Evolutionary conservation across 2,329 filamentous ascomycete genomes (phyloP), one percentile per base, ranked within the genome.

Genomic region (Aspergillus fijiensis): DNA sequence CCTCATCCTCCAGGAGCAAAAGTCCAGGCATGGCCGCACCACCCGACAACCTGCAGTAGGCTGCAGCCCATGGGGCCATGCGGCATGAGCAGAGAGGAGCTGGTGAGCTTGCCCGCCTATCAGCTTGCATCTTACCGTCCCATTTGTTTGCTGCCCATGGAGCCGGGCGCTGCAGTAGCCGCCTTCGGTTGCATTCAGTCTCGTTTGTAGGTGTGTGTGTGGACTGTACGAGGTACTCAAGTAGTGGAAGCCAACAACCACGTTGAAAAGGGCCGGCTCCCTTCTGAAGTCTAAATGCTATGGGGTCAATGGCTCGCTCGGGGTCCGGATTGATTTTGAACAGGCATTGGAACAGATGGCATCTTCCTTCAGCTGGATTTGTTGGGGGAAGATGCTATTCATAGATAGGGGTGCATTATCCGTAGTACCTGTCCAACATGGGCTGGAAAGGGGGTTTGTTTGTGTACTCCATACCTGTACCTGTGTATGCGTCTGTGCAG

Each of bases 151-250:
- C 53, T 55, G 53, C 52, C 21, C 39, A 47, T 57, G 27, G 35
- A 49, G 59, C 31, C 53, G 39, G 35, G 27, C 52, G 59, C 59
- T 61, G 51, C 57, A 61, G 60, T 56, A 59, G 57, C 52, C 60
- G 60, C 60, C 57, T 39, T 50, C 49, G 14, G 45, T 56, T 35
- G 25, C 42, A 49, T 14, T n/a, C 58, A 35, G 51, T 45, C 1
- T 23, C 27, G 27, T 29, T 29, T 29, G 27, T 29, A 29, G 27
- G 27, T 29, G 27, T 29, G 27, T 9, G 27, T 9, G 4, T 23
- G 23, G 23, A 29, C 27, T 29, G 39, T 35, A 35, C 12, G 33
- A 16, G 16, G 39, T 45, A n/a, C 27, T 29, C 27, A 19, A 9
- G 11, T 42, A 42, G 14, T 9, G 5, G 35, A 45, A 45, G 39